phyloP scores from a whole-genome alignment of 345 rosid genomes.

The Syzygium aqueum region DNA sequence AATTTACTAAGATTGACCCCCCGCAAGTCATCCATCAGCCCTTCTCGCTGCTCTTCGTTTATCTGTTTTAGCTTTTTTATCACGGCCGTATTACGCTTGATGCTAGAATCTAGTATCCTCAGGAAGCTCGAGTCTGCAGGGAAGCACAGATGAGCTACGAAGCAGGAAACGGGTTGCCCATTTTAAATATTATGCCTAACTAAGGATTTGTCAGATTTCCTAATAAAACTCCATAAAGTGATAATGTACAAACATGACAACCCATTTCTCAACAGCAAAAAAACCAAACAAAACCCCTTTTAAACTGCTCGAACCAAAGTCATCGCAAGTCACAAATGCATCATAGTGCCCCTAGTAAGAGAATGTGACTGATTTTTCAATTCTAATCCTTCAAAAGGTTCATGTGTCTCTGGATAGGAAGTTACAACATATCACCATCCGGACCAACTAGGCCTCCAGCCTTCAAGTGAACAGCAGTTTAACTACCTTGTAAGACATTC shows the following conservation, averaged over 20 bases:
- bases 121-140: constrained; percentile 71
- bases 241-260: neutral
- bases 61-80: constrained; percentile 90
- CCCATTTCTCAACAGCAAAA: neutral
- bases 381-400: neutral
- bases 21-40: constrained; percentile 79
- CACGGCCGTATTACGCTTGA: constrained; percentile 87
- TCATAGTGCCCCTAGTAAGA: neutral
- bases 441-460: neutral
- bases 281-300: neutral
- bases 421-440: neutral
- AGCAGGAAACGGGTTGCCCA: neutral
- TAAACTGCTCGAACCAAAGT: neutral
- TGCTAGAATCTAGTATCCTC: constrained; percentile 91
- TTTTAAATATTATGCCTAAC: neutral
- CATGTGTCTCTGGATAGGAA: neutral
- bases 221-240: neutral
- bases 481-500: neutral
- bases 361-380: neutral
- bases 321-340: neutral
- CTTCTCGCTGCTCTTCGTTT: constrained; percentile 89
- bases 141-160: constrained; percentile 13
- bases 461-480: neutral
- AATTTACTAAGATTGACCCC: constrained; percentile 84
- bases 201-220: neutral